Conservation (phyloP, 441 rosid species). For the Bocquillonia castaneifolia region DNA sequence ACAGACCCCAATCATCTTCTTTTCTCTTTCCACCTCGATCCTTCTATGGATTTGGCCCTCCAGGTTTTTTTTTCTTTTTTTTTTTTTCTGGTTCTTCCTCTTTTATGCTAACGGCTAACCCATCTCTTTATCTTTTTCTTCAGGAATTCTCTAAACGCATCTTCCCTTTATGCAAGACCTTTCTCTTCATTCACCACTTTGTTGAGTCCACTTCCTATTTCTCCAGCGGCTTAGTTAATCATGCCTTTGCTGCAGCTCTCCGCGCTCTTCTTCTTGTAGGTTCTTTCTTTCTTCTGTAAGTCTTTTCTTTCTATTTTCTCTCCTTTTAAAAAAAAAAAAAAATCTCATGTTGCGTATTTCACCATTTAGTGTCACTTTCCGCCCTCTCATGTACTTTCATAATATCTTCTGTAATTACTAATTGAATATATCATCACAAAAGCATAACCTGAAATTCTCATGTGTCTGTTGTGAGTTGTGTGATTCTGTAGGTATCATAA, state of each 20-base stretch:
- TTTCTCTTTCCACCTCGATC: conserved; percentile 69
- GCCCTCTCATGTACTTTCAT: conserved; percentile 1
- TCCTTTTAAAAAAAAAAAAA: no score
- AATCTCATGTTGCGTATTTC: no score
- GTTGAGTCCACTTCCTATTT: conserved; percentile 93
- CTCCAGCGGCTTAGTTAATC: conserved; percentile 89
- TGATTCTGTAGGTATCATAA: neutral
- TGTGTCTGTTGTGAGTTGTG: neutral
- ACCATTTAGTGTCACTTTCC: neutral
- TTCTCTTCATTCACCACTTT: conserved; percentile 75
- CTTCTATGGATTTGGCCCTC: conserved; percentile 86
- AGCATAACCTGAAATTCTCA: neutral
- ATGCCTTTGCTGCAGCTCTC: conserved; percentile 93
- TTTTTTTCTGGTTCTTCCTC: neutral
- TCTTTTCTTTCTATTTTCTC: conserved; percentile 12
- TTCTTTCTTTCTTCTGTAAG: conserved; percentile 31
- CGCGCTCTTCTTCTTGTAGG: conserved; percentile 87
- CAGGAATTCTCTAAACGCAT: conserved; percentile 87
- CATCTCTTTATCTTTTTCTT: conserved; percentile 15
- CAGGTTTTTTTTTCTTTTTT: conserved; percentile 41
- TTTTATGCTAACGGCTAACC: neutral
- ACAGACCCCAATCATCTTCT: conserved; percentile 52
- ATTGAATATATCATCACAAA: neutral
- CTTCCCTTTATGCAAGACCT: conserved; percentile 82
- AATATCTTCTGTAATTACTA: conserved; percentile 4